Conservation (phyloP, 768 basidiomycete species). For the Boletus reticulatus region DNA sequence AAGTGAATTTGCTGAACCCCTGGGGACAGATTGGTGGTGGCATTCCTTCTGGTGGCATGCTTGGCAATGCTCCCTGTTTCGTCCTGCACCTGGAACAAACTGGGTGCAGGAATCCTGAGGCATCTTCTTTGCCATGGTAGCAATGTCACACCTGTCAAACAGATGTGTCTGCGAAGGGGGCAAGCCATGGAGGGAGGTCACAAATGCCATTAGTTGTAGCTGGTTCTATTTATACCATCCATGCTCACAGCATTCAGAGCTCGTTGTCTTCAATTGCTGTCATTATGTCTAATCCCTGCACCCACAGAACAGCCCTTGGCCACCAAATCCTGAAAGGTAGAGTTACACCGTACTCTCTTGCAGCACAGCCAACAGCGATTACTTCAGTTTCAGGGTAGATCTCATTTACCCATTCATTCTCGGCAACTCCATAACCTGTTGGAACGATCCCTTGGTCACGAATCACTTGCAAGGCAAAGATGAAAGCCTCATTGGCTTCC, state of each 20-base stretch:
- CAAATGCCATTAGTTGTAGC: neutral
- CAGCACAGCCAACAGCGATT: conserved; percentile 2
- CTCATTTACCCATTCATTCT: neutral
- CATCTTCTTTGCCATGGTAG: neutral
- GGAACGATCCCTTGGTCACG: conserved; percentile 2
- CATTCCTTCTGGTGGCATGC: neutral
- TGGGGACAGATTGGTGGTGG: neutral
- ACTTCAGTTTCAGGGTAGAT: conserved; percentile 3
- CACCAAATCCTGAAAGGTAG: conserved; percentile 7
- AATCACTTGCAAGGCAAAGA: neutral
- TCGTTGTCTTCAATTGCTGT: conserved; percentile 1
- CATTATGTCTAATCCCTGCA: conserved; percentile 8
- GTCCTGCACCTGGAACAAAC: neutral
- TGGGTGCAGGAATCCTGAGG: neutral
- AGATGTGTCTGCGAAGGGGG: neutral
- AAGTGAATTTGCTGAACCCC: neutral
- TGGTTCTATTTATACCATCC: conserved; percentile 1
- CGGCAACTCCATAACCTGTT: conserved; percentile 1
- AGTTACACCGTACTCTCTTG: neutral
- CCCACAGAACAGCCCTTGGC: neutral
- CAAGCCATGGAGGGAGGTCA: neutral
- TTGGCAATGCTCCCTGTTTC: neutral
- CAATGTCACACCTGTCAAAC: neutral
- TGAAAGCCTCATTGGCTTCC: neutral
- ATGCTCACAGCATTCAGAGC: neutral